Evolutionary conservation across 2,329 filamentous ascomycete genomes (phyloP).

Genomic region (Blastomyces gilchristii): DNA sequence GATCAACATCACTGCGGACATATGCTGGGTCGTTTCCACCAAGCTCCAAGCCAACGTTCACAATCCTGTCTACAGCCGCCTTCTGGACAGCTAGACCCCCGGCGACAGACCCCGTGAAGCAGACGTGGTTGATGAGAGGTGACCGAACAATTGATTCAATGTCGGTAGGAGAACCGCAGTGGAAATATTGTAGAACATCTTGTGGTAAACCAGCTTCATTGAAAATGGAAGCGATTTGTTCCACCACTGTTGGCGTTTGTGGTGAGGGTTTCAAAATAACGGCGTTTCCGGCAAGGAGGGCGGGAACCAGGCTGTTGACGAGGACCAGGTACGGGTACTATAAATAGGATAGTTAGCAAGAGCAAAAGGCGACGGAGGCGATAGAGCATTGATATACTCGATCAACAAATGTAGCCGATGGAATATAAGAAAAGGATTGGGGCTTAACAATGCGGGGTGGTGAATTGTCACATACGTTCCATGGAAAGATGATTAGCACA

Average conservation of each 20-base stretch:
- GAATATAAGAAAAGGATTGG: not conserved
- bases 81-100: constrained; percentile 78
- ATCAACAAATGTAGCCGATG: not conserved
- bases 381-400: not conserved
- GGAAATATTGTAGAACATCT: constrained; percentile 84
- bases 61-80: constrained; percentile 71
- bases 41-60: constrained; percentile 79
- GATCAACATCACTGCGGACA: constrained; percentile 71
- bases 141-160: constrained; percentile 72
- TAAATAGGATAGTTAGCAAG: constrained; percentile 14
- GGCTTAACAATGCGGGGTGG: not conserved
- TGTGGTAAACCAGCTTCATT: constrained; percentile 67
- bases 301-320: constrained; percentile 83
- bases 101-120: constrained; percentile 88
- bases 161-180: constrained; percentile 66
- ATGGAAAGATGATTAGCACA: constrained; percentile 81
- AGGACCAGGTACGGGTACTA: constrained; percentile 93
- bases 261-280: constrained; percentile 92
- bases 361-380: not conserved
- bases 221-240: constrained; percentile 71
- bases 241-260: constrained; percentile 84
- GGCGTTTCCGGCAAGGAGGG: constrained; percentile 79
- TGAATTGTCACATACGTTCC: constrained; percentile 65
- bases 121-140: constrained; percentile 67
- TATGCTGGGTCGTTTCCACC: constrained; percentile 95